phyloP scores from a whole-genome alignment of 2,329 filamentous ascomycete genomes.

The Elsinoe arachidis region DNA sequence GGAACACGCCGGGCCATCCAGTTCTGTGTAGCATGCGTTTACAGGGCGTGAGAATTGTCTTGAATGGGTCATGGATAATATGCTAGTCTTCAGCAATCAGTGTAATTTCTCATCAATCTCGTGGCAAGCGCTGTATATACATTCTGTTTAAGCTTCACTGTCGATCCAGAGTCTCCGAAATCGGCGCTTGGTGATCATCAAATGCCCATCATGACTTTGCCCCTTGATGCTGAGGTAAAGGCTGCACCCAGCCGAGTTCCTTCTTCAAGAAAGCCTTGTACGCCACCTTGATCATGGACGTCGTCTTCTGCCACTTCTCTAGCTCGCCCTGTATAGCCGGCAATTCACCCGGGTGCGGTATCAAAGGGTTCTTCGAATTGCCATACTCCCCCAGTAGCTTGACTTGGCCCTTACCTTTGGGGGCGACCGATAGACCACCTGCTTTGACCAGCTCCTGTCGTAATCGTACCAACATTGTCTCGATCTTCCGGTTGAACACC shows the following conservation, averaged over 20 bases:
- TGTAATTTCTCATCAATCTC: background rate
- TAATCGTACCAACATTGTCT: background rate
- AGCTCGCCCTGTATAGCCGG: background rate
- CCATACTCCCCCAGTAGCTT: constrained; percentile 6
- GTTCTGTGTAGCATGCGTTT: background rate
- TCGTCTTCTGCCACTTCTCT: background rate
- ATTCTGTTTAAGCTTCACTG: background rate
- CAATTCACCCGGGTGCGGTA: background rate
- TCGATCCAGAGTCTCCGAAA: background rate
- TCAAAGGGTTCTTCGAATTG: background rate
- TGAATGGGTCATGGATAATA: background rate
- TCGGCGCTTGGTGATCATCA: background rate
- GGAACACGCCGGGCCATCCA: background rate
- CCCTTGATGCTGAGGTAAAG: background rate
- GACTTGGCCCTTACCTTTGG: background rate
- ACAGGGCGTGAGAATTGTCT: background rate
- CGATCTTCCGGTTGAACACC: background rate
- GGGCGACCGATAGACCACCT: background rate
- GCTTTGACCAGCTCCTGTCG: background rate
- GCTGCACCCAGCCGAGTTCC: constrained; percentile 4
- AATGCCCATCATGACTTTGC: background rate
- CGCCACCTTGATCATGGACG: constrained; percentile 2
- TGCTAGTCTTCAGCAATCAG: background rate
- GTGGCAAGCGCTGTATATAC: background rate
- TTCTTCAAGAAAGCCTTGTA: constrained; percentile 10